Percentiles rank a stretch among this genome's conserved stretches.
Conservation (phyloP, 305 asterid genomes). For the Ilex paraguariensis region DNA sequence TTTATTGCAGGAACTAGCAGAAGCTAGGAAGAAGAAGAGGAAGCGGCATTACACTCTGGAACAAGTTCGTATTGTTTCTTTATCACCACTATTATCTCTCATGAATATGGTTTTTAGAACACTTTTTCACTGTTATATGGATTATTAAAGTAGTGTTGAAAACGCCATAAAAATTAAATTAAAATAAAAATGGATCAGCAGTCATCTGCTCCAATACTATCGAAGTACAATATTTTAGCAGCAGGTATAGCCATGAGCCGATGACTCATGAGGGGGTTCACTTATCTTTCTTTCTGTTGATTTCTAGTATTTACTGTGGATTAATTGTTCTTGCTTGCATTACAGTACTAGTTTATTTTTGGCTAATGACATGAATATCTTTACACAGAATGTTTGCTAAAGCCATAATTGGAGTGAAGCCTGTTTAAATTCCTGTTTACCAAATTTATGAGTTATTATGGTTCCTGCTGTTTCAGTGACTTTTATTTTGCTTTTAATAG, state of each 20-base stretch:
- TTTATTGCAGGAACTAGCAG: conserved; percentile 58
- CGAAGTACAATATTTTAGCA: no score
- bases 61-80: conserved; percentile 40
- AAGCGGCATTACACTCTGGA: conserved; percentile 83
- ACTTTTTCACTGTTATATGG: conserved; percentile 1
- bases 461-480: conserved; percentile 10
- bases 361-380: no score
- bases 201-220: not conserved
- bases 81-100: no score
- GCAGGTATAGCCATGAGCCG: no score
- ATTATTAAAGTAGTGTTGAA: not conserved
- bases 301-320: no score
- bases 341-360: no score
- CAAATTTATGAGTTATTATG: conserved; percentile 6
- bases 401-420: not conserved
- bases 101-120: conserved; percentile 1
- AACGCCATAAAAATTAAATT: no score
- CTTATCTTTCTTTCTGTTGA: no score
- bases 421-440: conserved; percentile 8
- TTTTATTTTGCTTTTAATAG: conserved; percentile 30
- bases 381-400: not conserved
- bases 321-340: no score
- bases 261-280: no score
- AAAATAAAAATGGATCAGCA: not conserved
- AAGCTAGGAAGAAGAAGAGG: conserved; percentile 84